Evolutionary conservation across 495 filamentous ascomycete genomes (phyloP).

Genomic region (Penicillium longicatenatum): DNA sequence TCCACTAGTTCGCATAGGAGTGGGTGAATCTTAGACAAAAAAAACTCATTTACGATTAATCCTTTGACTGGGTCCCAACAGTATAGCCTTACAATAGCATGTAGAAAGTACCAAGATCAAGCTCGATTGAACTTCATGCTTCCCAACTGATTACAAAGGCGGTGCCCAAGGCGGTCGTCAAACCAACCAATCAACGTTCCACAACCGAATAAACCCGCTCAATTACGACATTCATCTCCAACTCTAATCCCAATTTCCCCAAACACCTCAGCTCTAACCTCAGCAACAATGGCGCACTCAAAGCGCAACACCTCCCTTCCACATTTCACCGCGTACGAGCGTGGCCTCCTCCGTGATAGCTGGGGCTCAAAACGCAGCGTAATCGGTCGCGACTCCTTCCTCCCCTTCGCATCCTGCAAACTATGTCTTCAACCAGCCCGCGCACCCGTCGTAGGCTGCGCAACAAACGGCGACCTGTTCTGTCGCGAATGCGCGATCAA

Average conservation of each 20-base stretch:
- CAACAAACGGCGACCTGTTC: constrained; percentile 86
- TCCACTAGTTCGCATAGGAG: background rate
- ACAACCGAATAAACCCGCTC: background rate
- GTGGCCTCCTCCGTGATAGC: constrained; percentile 70
- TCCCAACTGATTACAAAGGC: too few species aligned
- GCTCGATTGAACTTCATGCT: too few species aligned
- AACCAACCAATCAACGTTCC: background rate
- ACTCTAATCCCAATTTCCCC: background rate
- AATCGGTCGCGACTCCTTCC: constrained; percentile 88
- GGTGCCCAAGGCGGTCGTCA: background rate
- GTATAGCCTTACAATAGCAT: background rate
- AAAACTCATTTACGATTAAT: background rate
- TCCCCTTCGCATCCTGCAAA: constrained; percentile 87
- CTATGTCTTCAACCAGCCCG: constrained; percentile 85
- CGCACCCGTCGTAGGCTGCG: constrained; percentile 77
- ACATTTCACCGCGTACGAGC: constrained; percentile 94
- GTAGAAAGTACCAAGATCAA: too few species aligned
- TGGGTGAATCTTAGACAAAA: background rate
- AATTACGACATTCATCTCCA: background rate
- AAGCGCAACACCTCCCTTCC: constrained; percentile 97
- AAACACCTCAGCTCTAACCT: background rate
- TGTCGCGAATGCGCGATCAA: constrained; percentile 92
- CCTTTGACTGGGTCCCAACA: background rate
- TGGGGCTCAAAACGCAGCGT: constrained; percentile 86
- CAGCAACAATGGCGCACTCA: constrained; percentile 46